phyloP scores from a whole-genome alignment of 768 basidiomycete species.

The Hericium erinaceus region DNA sequence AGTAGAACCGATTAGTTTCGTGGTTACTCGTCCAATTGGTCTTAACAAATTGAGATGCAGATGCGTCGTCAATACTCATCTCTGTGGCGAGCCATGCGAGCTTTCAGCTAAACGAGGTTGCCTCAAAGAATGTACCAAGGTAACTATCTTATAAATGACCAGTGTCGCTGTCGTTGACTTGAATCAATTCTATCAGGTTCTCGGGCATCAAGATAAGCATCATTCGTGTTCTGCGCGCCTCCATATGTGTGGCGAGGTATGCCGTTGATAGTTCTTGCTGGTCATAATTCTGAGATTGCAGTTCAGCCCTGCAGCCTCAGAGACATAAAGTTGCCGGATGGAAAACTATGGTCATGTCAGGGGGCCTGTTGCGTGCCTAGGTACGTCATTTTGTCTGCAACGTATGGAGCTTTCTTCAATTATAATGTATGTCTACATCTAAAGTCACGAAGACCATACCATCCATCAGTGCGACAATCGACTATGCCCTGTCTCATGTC shows the following conservation, averaged over 20 bases:
- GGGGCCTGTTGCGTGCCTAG: constrained; percentile 4
- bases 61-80: constrained; percentile 39
- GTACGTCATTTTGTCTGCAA: not conserved
- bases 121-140: constrained; percentile 42
- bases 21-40: not conserved
- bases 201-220: constrained; percentile 32
- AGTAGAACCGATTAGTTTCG: constrained; percentile 6
- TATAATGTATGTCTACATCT: not conserved
- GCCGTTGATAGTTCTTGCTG: constrained; percentile 2
- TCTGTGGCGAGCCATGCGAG: constrained; percentile 45
- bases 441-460: constrained; percentile 36
- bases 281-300: not conserved
- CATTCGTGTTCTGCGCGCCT: constrained; percentile 44
- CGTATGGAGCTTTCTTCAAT: no score
- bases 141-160: constrained; percentile 10
- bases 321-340: not conserved
- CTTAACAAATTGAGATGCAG: constrained; percentile 20
- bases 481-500: constrained; percentile 44
- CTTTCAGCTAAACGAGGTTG: constrained; percentile 42
- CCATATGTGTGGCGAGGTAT: constrained; percentile 49
- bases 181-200: constrained; percentile 24
- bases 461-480: constrained; percentile 42
- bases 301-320: constrained; percentile 10
- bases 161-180: no score
- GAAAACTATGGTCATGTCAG: constrained; percentile 8